Base-by-base conservation (phyloP, 2,329 filamentous ascomycete genomes). In the Atkinsonella texensis region DNA sequence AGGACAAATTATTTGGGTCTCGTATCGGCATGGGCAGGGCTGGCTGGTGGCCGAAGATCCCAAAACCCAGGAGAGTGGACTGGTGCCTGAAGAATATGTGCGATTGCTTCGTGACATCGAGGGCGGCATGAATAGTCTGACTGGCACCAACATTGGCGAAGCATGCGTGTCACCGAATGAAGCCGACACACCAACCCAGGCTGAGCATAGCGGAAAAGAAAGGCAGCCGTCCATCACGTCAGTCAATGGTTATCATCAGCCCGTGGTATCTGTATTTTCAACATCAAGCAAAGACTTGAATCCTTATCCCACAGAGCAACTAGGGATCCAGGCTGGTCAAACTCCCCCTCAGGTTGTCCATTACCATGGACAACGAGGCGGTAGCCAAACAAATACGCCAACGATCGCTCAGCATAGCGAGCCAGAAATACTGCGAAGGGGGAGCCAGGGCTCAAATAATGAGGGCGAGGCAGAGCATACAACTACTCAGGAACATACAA, bases 21-120 rank as follows among this genome's bases (percentile, higher is more conserved):
- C 89, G 15, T 98, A 97, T 67, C 80, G 93, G 43, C 90, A 97
- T 64, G 91, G 91, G 15, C 89, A 97, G 69, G 93, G 93, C 51
- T 98, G 93, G 93, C 76, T 98, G 49, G 93, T 98, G 23, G 93
- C 93, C 4, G 88, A 96, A 70, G 93, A 98, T 62, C 90, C 91
- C 12, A 90, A 89, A 67, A 96, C 89, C 1, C 89, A 82, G 58
- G 93, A 98, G 70, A 95, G 89, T 62, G 93, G 93, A 1, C 76
- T 98, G 38, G 93, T 98, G 1, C 93, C 93, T 0, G 93, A 98
- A 68, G 90, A 94, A 67, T 98, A 97, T 64, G 93, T 98, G 42
- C 83, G 93, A 15, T 74, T 98, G 45, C 76, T 98, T 54, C 83
- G 89, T 46, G 89, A 97, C 62, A 96, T 97, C 51, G 89, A 96